These are phyloP conservation scores for Diplosphaera chodatii DNA, from an alignment of 139 green algal genomes.

Conservation along the genomic window DNA sequence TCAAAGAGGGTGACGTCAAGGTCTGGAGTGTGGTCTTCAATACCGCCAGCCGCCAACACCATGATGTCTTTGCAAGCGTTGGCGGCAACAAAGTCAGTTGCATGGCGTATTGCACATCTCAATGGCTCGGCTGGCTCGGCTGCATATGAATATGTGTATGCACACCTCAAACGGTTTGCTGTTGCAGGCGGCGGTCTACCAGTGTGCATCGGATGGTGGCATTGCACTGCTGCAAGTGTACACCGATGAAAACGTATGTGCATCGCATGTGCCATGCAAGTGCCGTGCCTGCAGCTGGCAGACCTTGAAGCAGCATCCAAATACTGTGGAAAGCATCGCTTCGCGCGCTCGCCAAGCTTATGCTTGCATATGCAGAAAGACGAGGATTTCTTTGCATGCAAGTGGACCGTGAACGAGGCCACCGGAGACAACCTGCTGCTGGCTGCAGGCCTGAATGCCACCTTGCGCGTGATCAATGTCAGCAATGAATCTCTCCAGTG, in stretches of 20 bases:
- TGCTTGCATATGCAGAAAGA: constrained; percentile 4
- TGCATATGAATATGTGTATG: too few species aligned
- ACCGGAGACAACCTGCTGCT: constrained; percentile 56
- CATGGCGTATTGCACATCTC: too few species aligned
- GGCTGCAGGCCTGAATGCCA: constrained; percentile 49
- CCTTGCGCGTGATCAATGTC: constrained; percentile 51
- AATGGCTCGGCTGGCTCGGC: too few species aligned
- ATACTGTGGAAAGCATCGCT: too few species aligned
- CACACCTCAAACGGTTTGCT: too few species aligned
- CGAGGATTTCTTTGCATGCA: constrained; percentile 61
- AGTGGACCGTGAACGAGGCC: constrained; percentile 44
- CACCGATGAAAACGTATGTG: constrained; percentile 42
- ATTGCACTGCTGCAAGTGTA: constrained; percentile 57
- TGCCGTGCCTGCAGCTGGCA: too few species aligned
- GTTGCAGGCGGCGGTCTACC: constrained; percentile 64
- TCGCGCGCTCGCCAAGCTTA: too few species aligned
- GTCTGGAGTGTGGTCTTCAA: background rate
- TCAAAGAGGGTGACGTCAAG: background rate
- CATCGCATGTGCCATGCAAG: too few species aligned
- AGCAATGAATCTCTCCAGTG: constrained; percentile 20
- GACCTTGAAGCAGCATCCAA: too few species aligned
- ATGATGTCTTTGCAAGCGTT: background rate
- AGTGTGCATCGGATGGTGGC: constrained; percentile 27
- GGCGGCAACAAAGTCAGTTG: background rate
- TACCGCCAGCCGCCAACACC: background rate